Conservation (phyloP, 139 green algal genomes). For the Chlamydomonas sp. region DNA sequence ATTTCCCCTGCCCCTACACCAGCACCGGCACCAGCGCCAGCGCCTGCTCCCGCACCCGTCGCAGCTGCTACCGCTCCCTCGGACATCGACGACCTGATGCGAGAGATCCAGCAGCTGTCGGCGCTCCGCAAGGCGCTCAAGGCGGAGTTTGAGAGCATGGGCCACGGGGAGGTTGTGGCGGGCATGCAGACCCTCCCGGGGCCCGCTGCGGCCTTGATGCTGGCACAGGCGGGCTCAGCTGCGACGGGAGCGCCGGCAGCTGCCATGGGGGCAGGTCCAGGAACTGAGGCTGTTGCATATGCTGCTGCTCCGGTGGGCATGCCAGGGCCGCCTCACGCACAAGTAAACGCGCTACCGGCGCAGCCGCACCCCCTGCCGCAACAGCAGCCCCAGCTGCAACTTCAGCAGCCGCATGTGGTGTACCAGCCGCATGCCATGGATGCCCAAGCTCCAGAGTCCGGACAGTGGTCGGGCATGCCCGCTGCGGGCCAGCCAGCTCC, state of each 20-base stretch:
- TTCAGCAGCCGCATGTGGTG: neutral
- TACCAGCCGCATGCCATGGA: no score
- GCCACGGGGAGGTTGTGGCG: constrained; percentile 42
- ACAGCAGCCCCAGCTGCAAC: neutral
- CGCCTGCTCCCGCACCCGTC: neutral
- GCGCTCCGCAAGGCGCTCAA: constrained; percentile 55
- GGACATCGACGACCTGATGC: constrained; percentile 23
- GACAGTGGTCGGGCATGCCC: no score
- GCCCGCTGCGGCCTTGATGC: no score
- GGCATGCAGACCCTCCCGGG: neutral
- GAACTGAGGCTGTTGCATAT: no score
- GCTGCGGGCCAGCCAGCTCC: no score
- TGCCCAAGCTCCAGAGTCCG: no score
- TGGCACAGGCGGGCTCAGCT: no score
- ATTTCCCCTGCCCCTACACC: neutral
- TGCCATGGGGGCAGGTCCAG: no score
- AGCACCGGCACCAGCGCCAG: neutral
- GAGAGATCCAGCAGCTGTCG: constrained; percentile 56
- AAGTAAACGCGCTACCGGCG: no score
- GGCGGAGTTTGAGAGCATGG: constrained; percentile 62
- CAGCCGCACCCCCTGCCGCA: neutral
- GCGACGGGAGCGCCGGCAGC: no score
- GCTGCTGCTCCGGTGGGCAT: no score
- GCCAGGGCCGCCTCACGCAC: no score
- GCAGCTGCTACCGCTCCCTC: neutral